Evolutionary conservation across 371 early-diverging fungal species (phyloP).

Genomic region (Syncephalis plumigaleata): DNA sequence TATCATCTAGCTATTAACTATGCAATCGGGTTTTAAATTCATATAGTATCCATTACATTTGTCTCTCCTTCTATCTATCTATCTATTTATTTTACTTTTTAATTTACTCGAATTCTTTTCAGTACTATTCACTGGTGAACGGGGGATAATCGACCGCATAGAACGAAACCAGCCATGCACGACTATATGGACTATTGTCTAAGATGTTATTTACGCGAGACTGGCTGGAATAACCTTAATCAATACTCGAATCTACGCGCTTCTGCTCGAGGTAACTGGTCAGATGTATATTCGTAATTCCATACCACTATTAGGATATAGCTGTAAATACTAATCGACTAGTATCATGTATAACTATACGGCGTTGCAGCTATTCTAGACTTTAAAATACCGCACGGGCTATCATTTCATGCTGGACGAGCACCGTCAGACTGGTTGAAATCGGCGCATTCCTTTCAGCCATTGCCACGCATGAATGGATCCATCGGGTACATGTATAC

Average conservation of each 20-base stretch:
- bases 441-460: slow-evolving; percentile 53
- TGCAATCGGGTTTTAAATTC: too few species aligned
- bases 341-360: background rate
- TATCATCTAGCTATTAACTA: too few species aligned
- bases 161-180: slow-evolving; percentile 24
- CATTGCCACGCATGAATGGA: slow-evolving; percentile 42
- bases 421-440: slow-evolving; percentile 55
- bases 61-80: too few species aligned
- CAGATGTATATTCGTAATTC: background rate
- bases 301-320: background rate
- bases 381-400: slow-evolving; percentile 54
- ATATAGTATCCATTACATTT: too few species aligned
- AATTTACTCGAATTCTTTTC: too few species aligned
- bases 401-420: slow-evolving; percentile 52
- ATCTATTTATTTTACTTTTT: too few species aligned
- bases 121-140: too few species aligned
- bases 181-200: slow-evolving; percentile 74
- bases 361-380: slow-evolving; percentile 35
- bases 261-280: slow-evolving; percentile 29
- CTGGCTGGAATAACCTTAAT: slow-evolving; percentile 60
- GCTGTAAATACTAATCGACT: background rate
- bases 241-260: slow-evolving; percentile 60
- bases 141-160: background rate
- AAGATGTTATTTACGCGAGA: slow-evolving; percentile 51
- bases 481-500: slow-evolving; percentile 72